Evolutionary conservation across 345 rosid genomes (phyloP).

Genomic region (Eucalyptus tenuipes): DNA sequence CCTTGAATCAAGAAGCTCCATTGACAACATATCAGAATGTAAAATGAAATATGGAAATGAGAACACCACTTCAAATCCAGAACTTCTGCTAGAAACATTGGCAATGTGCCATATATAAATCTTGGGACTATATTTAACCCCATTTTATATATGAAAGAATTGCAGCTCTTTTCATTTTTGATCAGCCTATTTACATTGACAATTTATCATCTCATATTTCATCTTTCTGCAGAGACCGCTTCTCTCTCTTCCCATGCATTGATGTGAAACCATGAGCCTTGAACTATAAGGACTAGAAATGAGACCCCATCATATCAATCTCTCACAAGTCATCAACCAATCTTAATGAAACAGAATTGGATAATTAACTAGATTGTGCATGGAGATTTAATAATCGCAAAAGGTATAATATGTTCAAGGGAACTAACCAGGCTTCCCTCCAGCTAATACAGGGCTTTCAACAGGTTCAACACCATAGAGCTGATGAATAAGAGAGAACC

Average conservation of each 20-base stretch:
- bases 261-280: neutral
- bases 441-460: slow-evolving; percentile 72
- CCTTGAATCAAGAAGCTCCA: neutral
- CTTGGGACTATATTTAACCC: neutral
- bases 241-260: neutral
- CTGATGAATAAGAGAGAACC: slow-evolving; percentile 17
- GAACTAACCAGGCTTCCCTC: slow-evolving; percentile 82
- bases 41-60: neutral
- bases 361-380: neutral
- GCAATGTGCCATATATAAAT: neutral
- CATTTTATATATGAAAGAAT: neutral
- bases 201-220: neutral
- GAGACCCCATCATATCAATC: neutral
- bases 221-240: neutral
- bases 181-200: neutral
- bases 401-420: neutral
- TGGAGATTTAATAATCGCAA: neutral
- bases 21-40: neutral
- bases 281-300: neutral
- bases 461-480: slow-evolving; percentile 76
- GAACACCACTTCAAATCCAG: neutral
- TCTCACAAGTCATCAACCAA: neutral
- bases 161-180: neutral
- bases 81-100: neutral
- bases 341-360: neutral